Conservation (phyloP, 768 basidiomycete genomes). For the Kwoniella shandongensis region DNA sequence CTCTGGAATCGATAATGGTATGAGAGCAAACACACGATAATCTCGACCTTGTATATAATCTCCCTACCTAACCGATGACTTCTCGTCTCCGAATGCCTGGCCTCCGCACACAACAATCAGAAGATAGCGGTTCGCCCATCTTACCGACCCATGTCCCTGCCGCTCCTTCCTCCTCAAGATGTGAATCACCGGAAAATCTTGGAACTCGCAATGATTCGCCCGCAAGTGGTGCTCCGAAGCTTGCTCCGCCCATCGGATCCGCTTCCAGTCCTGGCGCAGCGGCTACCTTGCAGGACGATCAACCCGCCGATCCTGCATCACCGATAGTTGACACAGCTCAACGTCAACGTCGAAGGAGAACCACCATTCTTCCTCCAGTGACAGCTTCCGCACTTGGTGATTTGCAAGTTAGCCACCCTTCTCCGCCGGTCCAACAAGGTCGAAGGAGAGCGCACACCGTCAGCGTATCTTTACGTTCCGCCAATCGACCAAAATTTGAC, state of each 20-base stretch:
- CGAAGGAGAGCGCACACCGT: slow-evolving; percentile 18
- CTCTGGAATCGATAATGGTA: too few relatives aligned
- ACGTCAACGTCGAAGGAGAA: slow-evolving; percentile 4
- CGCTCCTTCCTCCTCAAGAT: too few relatives aligned
- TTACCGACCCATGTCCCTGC: too few relatives aligned
- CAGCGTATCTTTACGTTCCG: slow-evolving; percentile 6
- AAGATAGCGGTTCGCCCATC: not conserved
- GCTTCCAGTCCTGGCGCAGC: not conserved
- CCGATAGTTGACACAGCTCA: not conserved
- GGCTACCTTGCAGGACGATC: not conserved
- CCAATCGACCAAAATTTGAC: slow-evolving; percentile 1
- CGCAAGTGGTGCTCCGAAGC: too few relatives aligned
- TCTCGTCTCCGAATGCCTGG: not conserved
- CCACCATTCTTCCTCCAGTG: slow-evolving; percentile 9
- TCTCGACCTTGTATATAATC: too few relatives aligned
- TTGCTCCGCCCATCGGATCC: too few relatives aligned
- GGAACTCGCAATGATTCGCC: not conserved
- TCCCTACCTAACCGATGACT: not conserved
- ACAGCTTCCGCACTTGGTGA: slow-evolving; percentile 10
- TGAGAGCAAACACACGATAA: too few relatives aligned
- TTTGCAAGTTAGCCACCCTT: slow-evolving; percentile 2
- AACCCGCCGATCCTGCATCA: not conserved
- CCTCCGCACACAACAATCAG: not conserved
- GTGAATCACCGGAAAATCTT: not conserved
- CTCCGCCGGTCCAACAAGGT: not conserved